Percentiles rank a stretch among this genome's conserved stretches.
These are phyloP conservation scores for Voacanga thouarsii DNA, from an alignment of 257 asterid species.

Conservation along the genomic window DNA sequence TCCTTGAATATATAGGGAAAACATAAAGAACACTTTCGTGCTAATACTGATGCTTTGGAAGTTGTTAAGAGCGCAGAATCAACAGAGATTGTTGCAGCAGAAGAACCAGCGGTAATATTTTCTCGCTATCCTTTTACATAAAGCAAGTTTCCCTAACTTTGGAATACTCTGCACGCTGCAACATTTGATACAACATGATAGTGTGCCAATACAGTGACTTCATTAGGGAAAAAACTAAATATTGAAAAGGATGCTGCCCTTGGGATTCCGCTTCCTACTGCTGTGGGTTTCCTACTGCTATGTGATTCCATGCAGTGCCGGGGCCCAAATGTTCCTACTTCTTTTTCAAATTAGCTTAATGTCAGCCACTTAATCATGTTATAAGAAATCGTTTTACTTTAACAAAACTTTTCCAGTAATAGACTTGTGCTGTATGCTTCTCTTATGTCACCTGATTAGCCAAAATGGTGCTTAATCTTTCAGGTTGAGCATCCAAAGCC, in stretches of 20 bases:
- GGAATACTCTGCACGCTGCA: neutral
- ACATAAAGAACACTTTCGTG: neutral
- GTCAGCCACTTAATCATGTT: too few species aligned
- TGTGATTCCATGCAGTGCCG: too few species aligned
- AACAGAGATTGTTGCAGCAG: neutral
- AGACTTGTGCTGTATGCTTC: neutral
- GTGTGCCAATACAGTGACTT: too few species aligned
- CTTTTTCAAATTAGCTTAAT: too few species aligned
- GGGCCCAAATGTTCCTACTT: neutral
- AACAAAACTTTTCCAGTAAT: neutral
- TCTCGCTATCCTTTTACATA: too few species aligned
- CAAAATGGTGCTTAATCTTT: neutral
- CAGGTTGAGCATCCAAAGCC: neutral
- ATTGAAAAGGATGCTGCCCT: neutral
- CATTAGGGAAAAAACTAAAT: neutral
- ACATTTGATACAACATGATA: neutral
- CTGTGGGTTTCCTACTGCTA: neutral
- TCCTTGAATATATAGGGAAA: neutral
- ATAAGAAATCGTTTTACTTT: too few species aligned
- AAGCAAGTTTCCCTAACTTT: neutral
- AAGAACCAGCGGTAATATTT: neutral
- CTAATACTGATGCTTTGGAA: neutral
- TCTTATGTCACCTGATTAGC: neutral
- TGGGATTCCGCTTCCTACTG: neutral
- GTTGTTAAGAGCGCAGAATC: neutral